phyloP scores from a whole-genome alignment of 441 rosid genomes.

The Arabidopsis lyrata region DNA sequence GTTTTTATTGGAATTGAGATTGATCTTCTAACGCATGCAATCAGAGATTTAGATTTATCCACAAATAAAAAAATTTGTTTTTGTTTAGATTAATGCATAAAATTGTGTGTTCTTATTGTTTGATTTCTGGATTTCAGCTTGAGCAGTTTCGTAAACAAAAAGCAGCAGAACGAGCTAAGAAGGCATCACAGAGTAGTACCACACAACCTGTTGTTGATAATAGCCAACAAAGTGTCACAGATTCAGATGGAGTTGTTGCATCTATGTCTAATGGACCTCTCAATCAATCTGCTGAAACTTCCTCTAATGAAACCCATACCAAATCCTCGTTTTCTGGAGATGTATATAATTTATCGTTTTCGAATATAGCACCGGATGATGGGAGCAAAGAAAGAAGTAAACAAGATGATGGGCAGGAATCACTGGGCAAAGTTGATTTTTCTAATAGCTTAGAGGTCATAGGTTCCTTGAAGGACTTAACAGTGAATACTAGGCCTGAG shows the following conservation, averaged over 20 bases:
- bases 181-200: constrained; percentile 55
- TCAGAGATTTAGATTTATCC: constrained; percentile 1
- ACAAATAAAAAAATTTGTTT: not conserved
- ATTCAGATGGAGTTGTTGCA: constrained; percentile 62
- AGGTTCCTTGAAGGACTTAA: constrained; percentile 49
- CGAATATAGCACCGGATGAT: constrained; percentile 42
- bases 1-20: constrained; percentile 20
- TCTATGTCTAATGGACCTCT: constrained; percentile 61
- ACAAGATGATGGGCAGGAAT: constrained; percentile 46
- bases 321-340: no score
- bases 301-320: constrained; percentile 40
- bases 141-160: constrained; percentile 98
- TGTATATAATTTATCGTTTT: constrained; percentile 47
- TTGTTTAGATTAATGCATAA: not conserved
- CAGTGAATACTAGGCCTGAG: constrained; percentile 43
- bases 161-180: constrained; percentile 87
- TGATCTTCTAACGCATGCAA: constrained; percentile 30
- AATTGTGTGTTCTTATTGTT: constrained; percentile 10
- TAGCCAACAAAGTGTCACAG: constrained; percentile 46
- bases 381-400: constrained; percentile 45
- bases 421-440: constrained; percentile 45
- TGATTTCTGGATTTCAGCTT: constrained; percentile 58
- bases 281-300: constrained; percentile 32
- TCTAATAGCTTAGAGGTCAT: constrained; percentile 47
- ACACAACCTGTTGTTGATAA: constrained; percentile 53